Evolutionary conservation across 2,329 filamentous ascomycete genomes (phyloP), one percentile per base, ranked within the genome.

Genomic region (Pseudofabraea citricarpa): DNA sequence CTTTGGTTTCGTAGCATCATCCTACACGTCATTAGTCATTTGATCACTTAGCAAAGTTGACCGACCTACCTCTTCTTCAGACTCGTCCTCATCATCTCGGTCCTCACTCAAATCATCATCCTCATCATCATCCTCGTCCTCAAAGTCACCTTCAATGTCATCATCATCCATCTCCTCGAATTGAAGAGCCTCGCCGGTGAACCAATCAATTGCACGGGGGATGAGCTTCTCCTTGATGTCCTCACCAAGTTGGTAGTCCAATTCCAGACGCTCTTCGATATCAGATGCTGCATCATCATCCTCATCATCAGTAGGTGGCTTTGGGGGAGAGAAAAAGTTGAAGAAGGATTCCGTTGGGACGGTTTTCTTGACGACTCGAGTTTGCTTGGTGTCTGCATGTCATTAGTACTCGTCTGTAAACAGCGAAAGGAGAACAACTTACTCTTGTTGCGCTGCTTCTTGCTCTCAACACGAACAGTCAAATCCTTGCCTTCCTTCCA

Each of bases 391-490:
- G 75, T 93, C 93, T 97, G 59, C 50, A 38, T 2, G 33, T 29
- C 23, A 21, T 44, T 20, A 43, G 18, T 22, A 18, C 10, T 10
- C 33, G 15, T 38, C 26, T 12, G 19, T 43, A 29, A 19, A 19
- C 19, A 23, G 12, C 31, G 35, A 20, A 15, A 18, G 27, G 23
- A 16, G 40, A 31, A 13, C 20, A 20, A 18, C 81, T 73, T 76
- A 98, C 93, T 97, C 82, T 97, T 98, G 74, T 98, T 98, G 53
- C 93, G 82, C 74, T 98, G 93, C 79, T 98, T 98, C 82, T 98
- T 98, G 77, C 89, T 94, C 77, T 98, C 93, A 48, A 97, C 75
- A 56, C 88, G 85, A 54, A 97, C 87, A 36, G 93, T 98, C 57
- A 98, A 74, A 63, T 98, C 93, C 69, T 95, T 90, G 60, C 85